Evolutionary conservation across 2,329 filamentous ascomycete species (phyloP).

Genomic region (Claviceps sp.): DNA sequence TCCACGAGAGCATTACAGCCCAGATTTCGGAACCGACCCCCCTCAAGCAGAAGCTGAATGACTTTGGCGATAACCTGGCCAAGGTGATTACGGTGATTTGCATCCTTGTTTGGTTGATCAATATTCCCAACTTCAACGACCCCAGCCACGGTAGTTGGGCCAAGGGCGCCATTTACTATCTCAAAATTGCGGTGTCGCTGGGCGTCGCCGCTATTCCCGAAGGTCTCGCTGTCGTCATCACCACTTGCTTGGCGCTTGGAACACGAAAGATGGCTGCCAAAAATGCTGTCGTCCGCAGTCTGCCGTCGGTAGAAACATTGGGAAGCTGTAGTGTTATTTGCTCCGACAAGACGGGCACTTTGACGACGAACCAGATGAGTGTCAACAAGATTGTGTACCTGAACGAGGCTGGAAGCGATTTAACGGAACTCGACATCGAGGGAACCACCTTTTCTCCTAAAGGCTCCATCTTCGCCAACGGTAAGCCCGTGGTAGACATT

Average conservation of each 20-base stretch:
- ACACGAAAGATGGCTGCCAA: conserved; percentile 98
- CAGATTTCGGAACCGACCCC: conserved; percentile 97
- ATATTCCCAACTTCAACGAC: conserved; percentile 93
- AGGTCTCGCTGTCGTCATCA: conserved; percentile 94
- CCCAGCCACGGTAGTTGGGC: conserved; percentile 85
- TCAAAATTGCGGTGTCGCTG: conserved; percentile 97
- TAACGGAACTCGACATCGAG: conserved; percentile 81
- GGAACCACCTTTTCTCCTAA: conserved; percentile 85
- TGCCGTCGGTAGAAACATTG: conserved; percentile 93
- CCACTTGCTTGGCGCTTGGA: conserved; percentile 90
- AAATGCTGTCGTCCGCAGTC: conserved; percentile 89
- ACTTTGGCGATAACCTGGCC: conserved; percentile 89
- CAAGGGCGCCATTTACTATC: conserved; percentile 97
- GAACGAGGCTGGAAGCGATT: conserved; percentile 53
- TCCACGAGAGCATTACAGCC: conserved; percentile 94
- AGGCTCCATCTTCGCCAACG: conserved; percentile 57
- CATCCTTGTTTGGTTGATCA: conserved; percentile 94
- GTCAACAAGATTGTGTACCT: conserved; percentile 86
- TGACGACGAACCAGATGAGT: conserved; percentile 99
- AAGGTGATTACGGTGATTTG: conserved; percentile 98
- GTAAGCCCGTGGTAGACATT: conserved; percentile 54
- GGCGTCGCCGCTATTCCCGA: conserved; percentile 97
- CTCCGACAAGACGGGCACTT: conserved; percentile 95
- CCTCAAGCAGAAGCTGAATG: conserved; percentile 95
- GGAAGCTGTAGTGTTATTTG: conserved; percentile 99